Base-by-base conservation (phyloP, 108 stramenopile species). In the Skeletonema marinoi region DNA sequence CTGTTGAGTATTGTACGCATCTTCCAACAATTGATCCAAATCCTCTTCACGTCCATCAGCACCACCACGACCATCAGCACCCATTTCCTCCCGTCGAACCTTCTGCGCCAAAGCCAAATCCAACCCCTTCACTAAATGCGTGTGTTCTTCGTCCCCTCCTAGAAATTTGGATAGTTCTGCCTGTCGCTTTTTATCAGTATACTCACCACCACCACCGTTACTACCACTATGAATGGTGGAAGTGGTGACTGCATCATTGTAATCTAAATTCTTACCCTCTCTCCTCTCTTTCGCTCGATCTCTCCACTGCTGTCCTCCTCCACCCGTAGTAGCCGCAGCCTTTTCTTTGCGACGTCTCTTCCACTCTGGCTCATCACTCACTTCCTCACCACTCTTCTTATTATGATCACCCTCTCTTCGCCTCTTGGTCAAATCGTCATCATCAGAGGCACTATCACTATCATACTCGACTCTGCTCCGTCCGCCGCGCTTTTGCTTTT, bases 41-140 rank as follows among this genome's bases (percentile, higher is more conserved):
- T 85, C 76, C 3, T 32, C 42, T 36, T 29, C 50, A 14, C 33
- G 36, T 29, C 44, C 21, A 19, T 54, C 44, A n/a, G 3, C 44
- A 25, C 38, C 71, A 31, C 59, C 74, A 12, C n/a, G n/a, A n/a
- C 19, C 19, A 21, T 35, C 58, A 25, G 51, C 46, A 11, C 68
- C 46, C 81, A 71, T 74, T 74, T 85, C 68, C 63, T 89, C 85
- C 50, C 86, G 56, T 69, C 91, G 62, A 21, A 92, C 84, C 74
- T 96, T 93, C 32, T 93, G 78, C 10, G 93, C 88, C 48, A 98
- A 76, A 25, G 95, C 89, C 41, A 81, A 68, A 87, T 98, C 96
- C 64, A 97, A 72, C 8, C 98, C 98, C 73, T 88, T 94, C 31
- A 92, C 93, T 29, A 93, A 65, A 89, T 96, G 95, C n/a, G 95